Percentiles rank a stretch among this genome's conserved stretches.
Evolutionary conservation across 2,329 filamentous ascomycete genomes (phyloP).

Genomic region (Trichoderma polysporum): DNA sequence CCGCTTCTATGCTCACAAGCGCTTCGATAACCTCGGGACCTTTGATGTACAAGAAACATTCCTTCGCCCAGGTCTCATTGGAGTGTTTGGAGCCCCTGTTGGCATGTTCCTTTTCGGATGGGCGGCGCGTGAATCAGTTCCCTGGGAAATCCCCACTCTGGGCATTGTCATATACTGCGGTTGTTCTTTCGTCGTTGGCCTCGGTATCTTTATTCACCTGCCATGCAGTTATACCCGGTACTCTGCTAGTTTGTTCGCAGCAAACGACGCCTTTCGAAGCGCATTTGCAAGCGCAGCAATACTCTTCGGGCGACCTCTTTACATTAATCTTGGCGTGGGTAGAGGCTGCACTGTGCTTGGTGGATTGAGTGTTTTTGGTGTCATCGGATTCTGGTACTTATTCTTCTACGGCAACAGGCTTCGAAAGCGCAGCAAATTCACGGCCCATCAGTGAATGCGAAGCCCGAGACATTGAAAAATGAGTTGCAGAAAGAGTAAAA

Average conservation of each 20-base stretch:
- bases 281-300: not conserved
- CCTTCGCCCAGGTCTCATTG: no score
- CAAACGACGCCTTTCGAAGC: constrained; percentile 1
- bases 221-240: constrained; percentile 28
- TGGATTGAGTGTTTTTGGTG: not conserved
- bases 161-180: no score
- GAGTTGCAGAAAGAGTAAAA: no score
- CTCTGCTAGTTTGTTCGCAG: not conserved
- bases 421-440: not conserved
- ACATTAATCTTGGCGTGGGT: not conserved
- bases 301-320: not conserved
- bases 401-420: not conserved
- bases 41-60: no score
- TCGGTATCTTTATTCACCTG: constrained; percentile 50
- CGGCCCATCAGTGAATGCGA: not conserved
- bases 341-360: not conserved
- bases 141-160: no score
- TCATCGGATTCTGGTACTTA: not conserved
- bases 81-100: no score
- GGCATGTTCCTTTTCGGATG: no score
- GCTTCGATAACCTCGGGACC: no score
- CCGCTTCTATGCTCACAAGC: no score
- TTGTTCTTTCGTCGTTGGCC: no score
- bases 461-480: no score
- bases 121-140: no score